Evolutionary conservation across 768 basidiomycete genomes (phyloP), one percentile per base, ranked within the genome.

Genomic region (Xerocomus spinulosus): DNA sequence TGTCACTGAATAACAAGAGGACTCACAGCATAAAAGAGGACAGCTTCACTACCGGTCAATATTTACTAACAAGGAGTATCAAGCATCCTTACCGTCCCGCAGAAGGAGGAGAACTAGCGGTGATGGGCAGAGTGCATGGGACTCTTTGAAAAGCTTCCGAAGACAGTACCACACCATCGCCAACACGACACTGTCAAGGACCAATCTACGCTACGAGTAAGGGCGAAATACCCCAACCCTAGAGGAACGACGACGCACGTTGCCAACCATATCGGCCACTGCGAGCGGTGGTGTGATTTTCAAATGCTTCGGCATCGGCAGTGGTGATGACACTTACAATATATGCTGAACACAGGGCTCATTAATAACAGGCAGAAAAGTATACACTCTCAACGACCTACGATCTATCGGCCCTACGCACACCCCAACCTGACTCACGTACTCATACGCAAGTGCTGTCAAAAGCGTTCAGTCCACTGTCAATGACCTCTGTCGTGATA

Each of bases 11-110:
- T 21, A 7, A 21, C 17, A 15, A 13, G 5, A 14, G 26, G 30
- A 6, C 50, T 2, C 43, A 54, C 46, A 17, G 12, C 9, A 17
- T 48, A 52, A 37, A 52, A 55, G 5, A 46, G 2, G 13, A 45
- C 5, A 18, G 51, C 53, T 54, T n/a, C 37, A 35, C 8, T 9
- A 32, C 4, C 2, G 0, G 23, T 52, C 43, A 52, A 14, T 12
- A 18, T 32, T 6, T 15, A 6, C 20, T 20, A 9, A 1, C n/a
- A 26, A 42, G 15, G 21, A 18, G 3, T 3, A 34, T 35, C 24
- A 17, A 39, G n/a, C 6, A 20, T 17, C 23, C 49, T 38, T 39
- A 51, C 52, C 44, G 13, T 53, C 52, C 1, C 57, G 41, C 13
- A 52, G 24, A 21, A 58, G 53, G 3, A 46, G 13, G 5, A 2